These are phyloP conservation scores for Umbelopsis isabellina DNA, from an alignment of 192 early-diverging fungal genomes.

Conservation along the genomic window DNA sequence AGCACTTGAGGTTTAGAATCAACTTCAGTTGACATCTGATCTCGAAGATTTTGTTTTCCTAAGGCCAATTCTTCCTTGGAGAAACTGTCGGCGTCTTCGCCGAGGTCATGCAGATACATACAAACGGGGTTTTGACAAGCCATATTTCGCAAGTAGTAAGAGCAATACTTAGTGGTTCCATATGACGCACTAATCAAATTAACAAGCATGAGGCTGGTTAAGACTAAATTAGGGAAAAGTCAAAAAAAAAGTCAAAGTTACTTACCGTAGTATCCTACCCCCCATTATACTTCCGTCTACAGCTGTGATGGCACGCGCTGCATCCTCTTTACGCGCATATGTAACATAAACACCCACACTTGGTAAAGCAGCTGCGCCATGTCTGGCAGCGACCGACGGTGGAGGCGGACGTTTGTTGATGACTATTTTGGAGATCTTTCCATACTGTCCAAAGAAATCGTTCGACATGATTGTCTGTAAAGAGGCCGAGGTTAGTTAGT, in stretches of 20 bases:
- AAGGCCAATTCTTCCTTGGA: constrained; percentile 88
- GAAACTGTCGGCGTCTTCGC: constrained; percentile 91
- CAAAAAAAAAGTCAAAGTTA: not conserved
- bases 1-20: constrained; percentile 20
- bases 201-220: not conserved
- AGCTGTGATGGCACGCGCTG: constrained; percentile 86
- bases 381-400: constrained; percentile 44
- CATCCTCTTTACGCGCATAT: constrained; percentile 89
- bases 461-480: constrained; percentile 72
- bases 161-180: constrained; percentile 99
- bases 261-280: constrained; percentile 80
- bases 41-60: constrained; percentile 59
- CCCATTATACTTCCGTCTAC: constrained; percentile 93
- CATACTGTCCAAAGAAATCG: constrained; percentile 99
- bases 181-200: constrained; percentile 76
- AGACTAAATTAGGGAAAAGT: not conserved
- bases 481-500: not conserved
- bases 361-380: constrained; percentile 39
- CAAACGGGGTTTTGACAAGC: constrained; percentile 93
- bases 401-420: constrained; percentile 75
- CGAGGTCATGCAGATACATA: constrained; percentile 93
- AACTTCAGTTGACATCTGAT: constrained; percentile 41
- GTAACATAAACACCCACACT: constrained; percentile 92
- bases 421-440: constrained; percentile 92
- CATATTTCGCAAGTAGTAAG: constrained; percentile 91